Evolutionary conservation across 2,329 filamentous ascomycete species (phyloP), one percentile per base, ranked within the genome.

Genomic region (Ceratocystiopsis sp.): DNA sequence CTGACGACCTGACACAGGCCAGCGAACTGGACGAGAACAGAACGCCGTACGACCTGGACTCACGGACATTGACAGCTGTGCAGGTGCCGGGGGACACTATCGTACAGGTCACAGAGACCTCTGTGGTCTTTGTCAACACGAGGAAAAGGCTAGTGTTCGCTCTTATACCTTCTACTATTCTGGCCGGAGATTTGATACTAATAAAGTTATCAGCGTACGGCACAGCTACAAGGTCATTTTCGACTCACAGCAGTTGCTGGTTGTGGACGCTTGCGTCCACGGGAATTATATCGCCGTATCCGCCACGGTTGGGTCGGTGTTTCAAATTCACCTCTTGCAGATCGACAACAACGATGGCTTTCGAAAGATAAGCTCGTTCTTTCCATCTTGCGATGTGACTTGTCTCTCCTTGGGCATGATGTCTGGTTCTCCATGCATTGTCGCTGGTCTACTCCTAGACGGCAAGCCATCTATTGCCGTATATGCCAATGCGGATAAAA

Each of bases 21-120:
- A 58, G 54, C 21, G 63, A 67, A n/a, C 54, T 66, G 19, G 55
- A 61, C 7, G 50, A 63, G 7, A 60, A 64, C 8, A 49, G 53
- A 2, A 61, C 62, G 0, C 57, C 58, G 10, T 73, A 77, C 45
- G 73, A 79, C 50, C 54, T 70, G 15, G 57, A 57, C 2, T 68
- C 65, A 4, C 61, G 67, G 38, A 80, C 75, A 0, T 57, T 79
- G 21, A 62, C 63, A 17, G 62, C 66, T 13, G 54, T 56, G 3
- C 58, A 61, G 32, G 51, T 59, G 12, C 51, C 56, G 6, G 54
- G 58, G 3, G 57, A 59, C 2, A 55, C 53, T 2, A 59, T 69
- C 6, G 55, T 75, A 3, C 75, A 80, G 51, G 60, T 78, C 4
- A 78, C 75, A 1, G 67, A 71, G 42, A 57, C 54, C 29, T 60